Conservation (phyloP, 2,329 filamentous ascomycete genomes). For the Dendrostoma leiphaemia region DNA sequence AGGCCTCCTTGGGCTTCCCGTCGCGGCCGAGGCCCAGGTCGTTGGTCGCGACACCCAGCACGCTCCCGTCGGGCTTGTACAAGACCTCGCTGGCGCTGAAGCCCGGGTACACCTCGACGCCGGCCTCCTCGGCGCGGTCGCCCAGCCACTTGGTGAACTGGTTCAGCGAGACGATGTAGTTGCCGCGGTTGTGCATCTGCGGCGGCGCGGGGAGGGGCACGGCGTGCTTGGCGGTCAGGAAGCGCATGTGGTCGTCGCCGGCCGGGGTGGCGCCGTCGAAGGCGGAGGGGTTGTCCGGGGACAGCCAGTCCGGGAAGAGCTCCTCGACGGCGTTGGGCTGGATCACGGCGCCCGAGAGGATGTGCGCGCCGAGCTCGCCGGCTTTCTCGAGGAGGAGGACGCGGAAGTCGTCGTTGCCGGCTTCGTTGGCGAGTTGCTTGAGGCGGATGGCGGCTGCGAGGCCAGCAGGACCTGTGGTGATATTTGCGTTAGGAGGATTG, state of each 20-base stretch:
- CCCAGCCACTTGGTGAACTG: conserved; percentile 95
- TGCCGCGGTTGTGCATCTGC: conserved; percentile 97
- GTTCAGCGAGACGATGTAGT: conserved; percentile 95
- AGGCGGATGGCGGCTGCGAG: conserved; percentile 89
- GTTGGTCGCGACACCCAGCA: conserved; percentile 93
- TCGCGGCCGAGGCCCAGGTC: conserved; percentile 81
- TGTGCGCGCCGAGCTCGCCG: conserved; percentile 90
- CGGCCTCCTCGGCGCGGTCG: conserved; percentile 92
- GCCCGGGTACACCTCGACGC: conserved; percentile 93
- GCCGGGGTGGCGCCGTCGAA: conserved; percentile 88
- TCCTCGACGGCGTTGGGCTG: conserved; percentile 86
- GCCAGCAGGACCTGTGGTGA: conserved; percentile 74
- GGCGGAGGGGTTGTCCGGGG: conserved; percentile 80
- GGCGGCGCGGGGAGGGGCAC: conserved; percentile 85
- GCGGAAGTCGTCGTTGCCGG: conserved; percentile 92
- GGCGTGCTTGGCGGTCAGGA: conserved; percentile 77
- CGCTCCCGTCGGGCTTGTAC: conserved; percentile 81
- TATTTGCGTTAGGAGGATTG: no score
- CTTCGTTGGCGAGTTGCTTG: conserved; percentile 92
- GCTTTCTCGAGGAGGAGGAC: conserved; percentile 94
- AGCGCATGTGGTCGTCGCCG: conserved; percentile 83
- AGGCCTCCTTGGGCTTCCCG: conserved; percentile 83
- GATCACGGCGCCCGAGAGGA: conserved; percentile 92
- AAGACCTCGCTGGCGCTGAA: conserved; percentile 93
- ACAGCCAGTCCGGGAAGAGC: conserved; percentile 89